Evolutionary conservation across 2,329 filamentous ascomycete species (phyloP), one percentile per base, ranked within the genome.

Genomic region (Penicillium sp.): DNA sequence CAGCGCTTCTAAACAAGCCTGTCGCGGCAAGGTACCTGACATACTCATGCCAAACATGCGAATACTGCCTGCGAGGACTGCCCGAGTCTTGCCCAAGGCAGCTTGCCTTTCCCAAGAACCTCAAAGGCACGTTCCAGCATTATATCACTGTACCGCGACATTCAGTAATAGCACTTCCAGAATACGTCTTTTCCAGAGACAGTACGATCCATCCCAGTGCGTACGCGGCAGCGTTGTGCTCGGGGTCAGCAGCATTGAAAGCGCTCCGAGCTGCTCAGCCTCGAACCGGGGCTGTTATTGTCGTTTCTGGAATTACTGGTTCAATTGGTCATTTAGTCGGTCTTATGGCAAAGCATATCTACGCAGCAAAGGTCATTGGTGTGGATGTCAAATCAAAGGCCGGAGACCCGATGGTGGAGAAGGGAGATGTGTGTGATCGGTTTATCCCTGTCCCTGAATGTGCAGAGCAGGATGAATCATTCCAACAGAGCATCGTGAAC

Each of bases 281-380:
- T 15, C 19, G 15, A 5, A 35, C 53, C 7, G 35, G 19, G 3
- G 38, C 45, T 17, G 26, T 56, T 5, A 45, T 31, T 5, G 21
- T 56, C 8, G 53, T 56, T 7, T 15, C 46, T 29, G 53, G 53
- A 3, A 29, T 56, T 29, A 5, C 23, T 23, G 53, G 53, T 3
- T 41, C 53, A 7, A 56, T 56, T 46, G 53, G 53, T 17, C 53
- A 56, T 29, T n/a, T 56, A 17, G 46, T 45, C 11, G 53, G 53
- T 3, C 23, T 45, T 19, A 45, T 56, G 11, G 53, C 53, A n/a
- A 56, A 56, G 21, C 19, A 46, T 7, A 29, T 56, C 26, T 29
- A 41, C 4, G 11, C 9, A n/a, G 41, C 41, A 7, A 23, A 19
- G 11, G 53, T 56, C 5, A 56, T 56, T 19, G 53, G 53, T 13